Base-by-base conservation (phyloP, 2,329 filamentous ascomycete genomes). In the Pyrenochaeta sp. region DNA sequence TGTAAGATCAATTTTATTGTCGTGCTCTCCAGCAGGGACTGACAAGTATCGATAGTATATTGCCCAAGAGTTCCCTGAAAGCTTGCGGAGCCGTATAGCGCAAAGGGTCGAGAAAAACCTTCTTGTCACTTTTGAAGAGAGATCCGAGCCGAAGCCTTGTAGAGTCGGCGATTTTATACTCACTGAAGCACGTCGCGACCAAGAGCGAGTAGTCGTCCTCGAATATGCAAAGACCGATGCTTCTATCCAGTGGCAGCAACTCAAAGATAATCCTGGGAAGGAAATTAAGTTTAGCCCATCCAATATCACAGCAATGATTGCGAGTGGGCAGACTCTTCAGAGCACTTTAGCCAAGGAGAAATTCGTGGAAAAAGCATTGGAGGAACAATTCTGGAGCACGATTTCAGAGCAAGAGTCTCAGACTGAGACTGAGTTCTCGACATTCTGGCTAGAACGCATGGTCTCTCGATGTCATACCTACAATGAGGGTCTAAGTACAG, bases 361-460 rank as follows among this genome's bases (percentile, higher is more conserved):
- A 25, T 42, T 56, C 1, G 46, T 65, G 3, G 61, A 68, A n/a
- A 69, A 64, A 15, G 52, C 60, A 1, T 39, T 68, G 9, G 70
- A 73, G 8, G 63, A 68, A 1, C 54, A 56, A 7, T 77, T 74
- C 60, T 70, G 64, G 54, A 48, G 42, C 27, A 51, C 57, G n/a
- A 59, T 78, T 13, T 51, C 69, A 0, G 37, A 61, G 13, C 52
- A 77, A 6, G 74, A 78, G 61, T 52, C 59, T 3, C 52, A 66
- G 10, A 73, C 69, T 36, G 74, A 77, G 53, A 52, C 57, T 2
- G 64, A 66, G 0, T 76, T 79, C 48, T 62, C 69, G 3, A 50
- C 51, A 6, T 74, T 72, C 54, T 79, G 77, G 77, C 66, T 42
- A 3, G 72, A 76, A 10, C 70, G 73, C 10, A 68, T 77, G 3